Evolutionary conservation across 139 green algal species (phyloP).

Genomic region (Chlamydomonas asymmetrica): DNA sequence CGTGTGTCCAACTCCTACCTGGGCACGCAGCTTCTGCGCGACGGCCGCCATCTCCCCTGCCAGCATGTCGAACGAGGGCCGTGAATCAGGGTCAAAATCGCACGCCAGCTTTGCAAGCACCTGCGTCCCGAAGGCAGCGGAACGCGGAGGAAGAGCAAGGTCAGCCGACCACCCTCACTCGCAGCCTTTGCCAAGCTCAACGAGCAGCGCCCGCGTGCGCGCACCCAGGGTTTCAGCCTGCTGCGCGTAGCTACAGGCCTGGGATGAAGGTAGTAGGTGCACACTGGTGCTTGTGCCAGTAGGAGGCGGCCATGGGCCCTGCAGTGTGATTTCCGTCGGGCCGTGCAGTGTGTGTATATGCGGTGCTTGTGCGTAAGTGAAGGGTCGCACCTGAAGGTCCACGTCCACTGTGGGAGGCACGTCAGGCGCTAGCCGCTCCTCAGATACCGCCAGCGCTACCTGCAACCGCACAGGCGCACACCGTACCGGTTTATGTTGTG

Average conservation of each 20-base stretch:
- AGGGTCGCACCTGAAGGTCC: conserved; percentile 45
- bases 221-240: conserved; percentile 3
- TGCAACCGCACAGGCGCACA: too few species aligned
- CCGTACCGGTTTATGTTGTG: too few species aligned
- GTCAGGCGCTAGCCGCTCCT: conserved; percentile 58
- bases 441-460: conserved; percentile 54
- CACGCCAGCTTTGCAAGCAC: conserved; percentile 25
- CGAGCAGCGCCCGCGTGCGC: too few species aligned
- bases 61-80: conserved; percentile 60
- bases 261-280: neutral
- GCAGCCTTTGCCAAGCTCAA: too few species aligned
- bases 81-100: conserved; percentile 60
- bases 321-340: too few species aligned
- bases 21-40: conserved; percentile 1
- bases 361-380: conserved; percentile 7
- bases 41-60: conserved; percentile 8
- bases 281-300: neutral
- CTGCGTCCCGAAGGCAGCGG: neutral
- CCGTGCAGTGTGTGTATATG: too few species aligned
- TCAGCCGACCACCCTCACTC: too few species aligned
- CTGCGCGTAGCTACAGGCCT: neutral
- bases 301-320: too few species aligned
- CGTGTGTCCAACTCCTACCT: too few species aligned
- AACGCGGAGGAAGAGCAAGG: too few species aligned
- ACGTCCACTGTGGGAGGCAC: conserved; percentile 42